These are phyloP conservation scores for Phytophthora citricola DNA, from an alignment of 352 stramenopile species.

Conservation along the genomic window DNA sequence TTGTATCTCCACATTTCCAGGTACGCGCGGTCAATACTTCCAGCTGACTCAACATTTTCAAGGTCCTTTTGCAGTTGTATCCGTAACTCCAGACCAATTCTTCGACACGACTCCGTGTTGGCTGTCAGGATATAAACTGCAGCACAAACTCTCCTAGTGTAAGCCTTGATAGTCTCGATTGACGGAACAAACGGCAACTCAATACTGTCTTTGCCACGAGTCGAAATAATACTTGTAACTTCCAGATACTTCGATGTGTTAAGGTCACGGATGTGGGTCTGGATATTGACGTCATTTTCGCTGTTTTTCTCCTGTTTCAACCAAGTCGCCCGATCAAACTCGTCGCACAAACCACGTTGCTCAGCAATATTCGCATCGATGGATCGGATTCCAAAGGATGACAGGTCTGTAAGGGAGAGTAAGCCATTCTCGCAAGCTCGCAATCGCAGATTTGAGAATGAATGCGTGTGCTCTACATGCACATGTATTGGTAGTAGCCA, in stretches of 20 bases:
- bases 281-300: neutral
- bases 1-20: slow-evolving; percentile 45
- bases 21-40: slow-evolving; percentile 1
- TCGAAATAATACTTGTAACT: slow-evolving; percentile 17
- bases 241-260: slow-evolving; percentile 8
- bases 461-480: slow-evolving; percentile 30
- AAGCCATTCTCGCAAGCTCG: slow-evolving; percentile 35
- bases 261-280: slow-evolving; percentile 35
- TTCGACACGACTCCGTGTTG: neutral
- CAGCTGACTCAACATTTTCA: neutral
- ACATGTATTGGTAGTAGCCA: slow-evolving; percentile 70
- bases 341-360: slow-evolving; percentile 18
- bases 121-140: neutral
- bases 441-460: slow-evolving; percentile 21
- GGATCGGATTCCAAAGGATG: slow-evolving; percentile 37
- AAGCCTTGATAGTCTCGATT: slow-evolving; percentile 15
- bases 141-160: slow-evolving; percentile 17
- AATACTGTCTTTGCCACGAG: neutral
- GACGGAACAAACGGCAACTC: slow-evolving; percentile 24
- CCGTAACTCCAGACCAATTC: slow-evolving; percentile 6
- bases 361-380: slow-evolving; percentile 53
- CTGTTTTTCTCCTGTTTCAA: slow-evolving; percentile 16
- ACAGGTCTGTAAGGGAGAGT: slow-evolving; percentile 58
- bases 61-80: slow-evolving; percentile 13
- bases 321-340: slow-evolving; percentile 36